phyloP scores from a whole-genome alignment of 2,329 filamentous ascomycete species.

The Nemania abortiva region DNA sequence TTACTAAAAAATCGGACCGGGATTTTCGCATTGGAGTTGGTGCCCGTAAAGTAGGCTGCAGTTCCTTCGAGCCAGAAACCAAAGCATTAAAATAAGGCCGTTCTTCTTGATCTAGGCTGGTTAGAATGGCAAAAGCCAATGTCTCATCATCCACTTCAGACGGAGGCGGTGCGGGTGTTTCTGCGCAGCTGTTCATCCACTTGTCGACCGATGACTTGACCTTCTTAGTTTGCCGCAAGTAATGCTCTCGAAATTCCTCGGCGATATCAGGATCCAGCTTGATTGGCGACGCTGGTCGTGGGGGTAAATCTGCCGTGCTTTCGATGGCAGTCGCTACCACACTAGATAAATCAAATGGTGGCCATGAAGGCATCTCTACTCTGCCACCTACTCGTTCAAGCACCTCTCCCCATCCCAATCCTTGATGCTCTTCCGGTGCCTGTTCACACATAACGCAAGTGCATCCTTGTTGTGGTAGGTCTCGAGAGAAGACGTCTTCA shows the following conservation, averaged over 20 bases:
- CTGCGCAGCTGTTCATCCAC: slow-evolving; percentile 86
- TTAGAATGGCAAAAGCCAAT: slow-evolving; percentile 91
- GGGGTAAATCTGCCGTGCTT: slow-evolving; percentile 71
- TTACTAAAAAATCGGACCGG: slow-evolving; percentile 79
- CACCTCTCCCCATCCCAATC: slow-evolving; percentile 95
- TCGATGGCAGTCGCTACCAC: slow-evolving; percentile 71
- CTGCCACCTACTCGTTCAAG: slow-evolving; percentile 92
- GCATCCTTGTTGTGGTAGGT: slow-evolving; percentile 89
- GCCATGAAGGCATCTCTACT: slow-evolving; percentile 87
- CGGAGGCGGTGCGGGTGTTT: slow-evolving; percentile 78
- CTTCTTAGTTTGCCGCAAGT: slow-evolving; percentile 90
- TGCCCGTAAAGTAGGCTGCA: slow-evolving; percentile 69
- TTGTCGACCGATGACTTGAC: slow-evolving; percentile 90
- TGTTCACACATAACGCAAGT: slow-evolving; percentile 84
- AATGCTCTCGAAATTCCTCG: slow-evolving; percentile 92
- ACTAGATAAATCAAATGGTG: slow-evolving; percentile 81
- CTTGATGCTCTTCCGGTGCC: slow-evolving; percentile 71
- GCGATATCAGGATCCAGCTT: slow-evolving; percentile 94
- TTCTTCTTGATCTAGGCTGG: slow-evolving; percentile 81
- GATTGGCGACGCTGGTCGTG: slow-evolving; percentile 70
- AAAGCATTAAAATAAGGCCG: slow-evolving; percentile 86
- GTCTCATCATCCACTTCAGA: slow-evolving; percentile 96
- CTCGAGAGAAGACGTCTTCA: slow-evolving; percentile 93
- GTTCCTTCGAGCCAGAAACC: slow-evolving; percentile 69
- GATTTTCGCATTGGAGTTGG: slow-evolving; percentile 76